Evolutionary conservation across 2,329 filamentous ascomycete species (phyloP).

Genomic region (Talaromyces funiculosus): DNA sequence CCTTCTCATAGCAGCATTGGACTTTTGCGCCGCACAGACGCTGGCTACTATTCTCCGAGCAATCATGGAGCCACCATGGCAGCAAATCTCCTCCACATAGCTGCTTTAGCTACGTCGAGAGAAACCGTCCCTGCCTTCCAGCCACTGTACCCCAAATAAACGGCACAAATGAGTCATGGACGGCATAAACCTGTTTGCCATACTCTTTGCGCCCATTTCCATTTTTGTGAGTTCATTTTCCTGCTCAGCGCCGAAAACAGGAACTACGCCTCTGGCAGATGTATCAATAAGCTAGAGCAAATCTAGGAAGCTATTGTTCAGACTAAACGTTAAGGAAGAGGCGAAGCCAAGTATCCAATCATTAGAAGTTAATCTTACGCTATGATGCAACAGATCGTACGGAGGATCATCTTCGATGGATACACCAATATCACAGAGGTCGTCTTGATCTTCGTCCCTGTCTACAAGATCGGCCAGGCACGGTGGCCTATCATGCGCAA

Average conservation of each 20-base stretch:
- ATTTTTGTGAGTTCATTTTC: background rate
- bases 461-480: slow-evolving; percentile 1
- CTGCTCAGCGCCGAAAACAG: slow-evolving; percentile 4
- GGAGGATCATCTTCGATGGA: slow-evolving; percentile 1
- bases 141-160: slow-evolving; percentile 1
- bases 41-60: slow-evolving; percentile 4
- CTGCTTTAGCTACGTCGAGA: too few species aligned
- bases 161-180: slow-evolving; percentile 1
- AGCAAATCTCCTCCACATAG: background rate
- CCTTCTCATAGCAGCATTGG: background rate
- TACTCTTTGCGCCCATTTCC: background rate
- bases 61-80: background rate
- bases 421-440: slow-evolving; percentile 1
- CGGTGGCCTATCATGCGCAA: slow-evolving; percentile 3
- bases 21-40: background rate
- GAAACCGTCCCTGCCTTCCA: background rate
- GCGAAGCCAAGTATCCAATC: background rate
- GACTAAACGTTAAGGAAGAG: background rate
- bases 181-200: background rate
- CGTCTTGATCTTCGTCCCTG: background rate
- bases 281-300: background rate
- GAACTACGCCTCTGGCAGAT: background rate
- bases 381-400: background rate
- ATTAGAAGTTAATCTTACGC: background rate
- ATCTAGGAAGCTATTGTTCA: background rate